Percentiles rank a stretch among this genome's conserved stretches.
Conservation (phyloP, 2,329 filamentous ascomycete species). For the Cladosporium oxysporum region DNA sequence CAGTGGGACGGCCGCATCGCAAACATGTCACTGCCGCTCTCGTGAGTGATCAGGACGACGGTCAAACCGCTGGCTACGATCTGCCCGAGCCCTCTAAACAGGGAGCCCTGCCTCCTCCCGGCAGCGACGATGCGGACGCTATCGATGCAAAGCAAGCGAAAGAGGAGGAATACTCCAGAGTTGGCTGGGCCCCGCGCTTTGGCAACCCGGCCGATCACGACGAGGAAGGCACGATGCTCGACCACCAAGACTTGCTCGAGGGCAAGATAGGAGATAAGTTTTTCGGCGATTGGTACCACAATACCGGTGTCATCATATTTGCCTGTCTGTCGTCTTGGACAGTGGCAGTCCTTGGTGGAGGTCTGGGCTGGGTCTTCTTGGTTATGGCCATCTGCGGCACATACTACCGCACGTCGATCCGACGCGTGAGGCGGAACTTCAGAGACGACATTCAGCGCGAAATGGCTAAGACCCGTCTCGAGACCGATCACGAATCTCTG, state of each 20-base stretch:
- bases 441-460: constrained; percentile 91
- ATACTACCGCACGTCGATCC: constrained; percentile 94
- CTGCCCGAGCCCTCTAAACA: constrained; percentile 73
- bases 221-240: constrained; percentile 67
- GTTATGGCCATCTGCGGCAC: constrained; percentile 91
- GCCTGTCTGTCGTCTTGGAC: constrained; percentile 90
- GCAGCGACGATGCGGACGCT: constrained; percentile 42
- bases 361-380: constrained; percentile 88
- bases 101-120: constrained; percentile 63
- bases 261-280: constrained; percentile 82
- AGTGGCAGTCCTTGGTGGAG: constrained; percentile 83
- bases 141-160: constrained; percentile 14
- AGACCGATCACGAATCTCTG: constrained; percentile 86
- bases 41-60: constrained; percentile 77
- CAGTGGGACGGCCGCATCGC: constrained; percentile 37
- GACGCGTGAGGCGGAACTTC: constrained; percentile 91
- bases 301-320: constrained; percentile 90
- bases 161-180: constrained; percentile 48
- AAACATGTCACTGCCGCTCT: constrained; percentile 68
- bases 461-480: constrained; percentile 80
- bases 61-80: constrained; percentile 68
- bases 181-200: constrained; percentile 88
- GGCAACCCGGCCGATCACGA: constrained; percentile 62
- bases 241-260: constrained; percentile 88
- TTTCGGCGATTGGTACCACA: constrained; percentile 98